A percentile compares a stretch with the other conserved stretches of the same genome.
phyloP scores from a whole-genome alignment of 2,329 filamentous ascomycete genomes.

The Penicillium palitans region DNA sequence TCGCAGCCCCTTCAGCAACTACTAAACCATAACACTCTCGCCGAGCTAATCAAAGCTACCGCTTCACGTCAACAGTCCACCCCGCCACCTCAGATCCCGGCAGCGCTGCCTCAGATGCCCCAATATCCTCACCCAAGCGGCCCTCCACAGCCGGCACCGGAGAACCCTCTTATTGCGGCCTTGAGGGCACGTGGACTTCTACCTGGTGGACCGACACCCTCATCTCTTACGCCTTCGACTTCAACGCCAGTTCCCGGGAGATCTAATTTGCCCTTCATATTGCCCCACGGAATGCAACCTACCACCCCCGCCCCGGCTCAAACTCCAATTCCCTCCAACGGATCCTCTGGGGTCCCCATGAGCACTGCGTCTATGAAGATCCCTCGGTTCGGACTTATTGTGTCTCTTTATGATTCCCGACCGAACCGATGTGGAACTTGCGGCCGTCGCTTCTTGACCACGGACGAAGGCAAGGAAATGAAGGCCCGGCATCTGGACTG shows the following conservation, averaged over 20 bases:
- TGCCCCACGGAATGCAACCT: conserved; percentile 40
- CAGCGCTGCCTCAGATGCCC: conserved; percentile 53
- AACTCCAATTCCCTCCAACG: conserved; percentile 30
- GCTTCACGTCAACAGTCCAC: conserved; percentile 42
- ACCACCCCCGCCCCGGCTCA: conserved; percentile 39
- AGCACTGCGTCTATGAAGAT: conserved; percentile 71
- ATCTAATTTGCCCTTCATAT: conserved; percentile 42
- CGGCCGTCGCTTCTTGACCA: conserved; percentile 78
- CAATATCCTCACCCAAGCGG: conserved; percentile 59
- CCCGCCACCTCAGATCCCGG: conserved; percentile 50
- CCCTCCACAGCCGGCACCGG: conserved; percentile 55
- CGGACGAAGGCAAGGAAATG: conserved; percentile 75
- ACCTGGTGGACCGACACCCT: conserved; percentile 47
- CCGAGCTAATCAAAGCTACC: conserved; percentile 48
- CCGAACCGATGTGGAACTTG: conserved; percentile 90
- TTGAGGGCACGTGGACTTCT: conserved; percentile 69
- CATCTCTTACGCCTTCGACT: conserved; percentile 38
- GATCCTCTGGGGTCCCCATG: conserved; percentile 51
- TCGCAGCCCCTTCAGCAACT: conserved; percentile 41
- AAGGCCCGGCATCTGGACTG: conserved; percentile 95
- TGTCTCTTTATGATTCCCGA: conserved; percentile 73
- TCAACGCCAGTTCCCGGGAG: conserved; percentile 39
- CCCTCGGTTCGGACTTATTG: conserved; percentile 72
- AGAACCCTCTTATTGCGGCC: conserved; percentile 65
- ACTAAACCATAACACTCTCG: conserved; percentile 46